Base-by-base conservation (phyloP, 768 basidiomycete genomes). In the Albatrellus ellisii region DNA sequence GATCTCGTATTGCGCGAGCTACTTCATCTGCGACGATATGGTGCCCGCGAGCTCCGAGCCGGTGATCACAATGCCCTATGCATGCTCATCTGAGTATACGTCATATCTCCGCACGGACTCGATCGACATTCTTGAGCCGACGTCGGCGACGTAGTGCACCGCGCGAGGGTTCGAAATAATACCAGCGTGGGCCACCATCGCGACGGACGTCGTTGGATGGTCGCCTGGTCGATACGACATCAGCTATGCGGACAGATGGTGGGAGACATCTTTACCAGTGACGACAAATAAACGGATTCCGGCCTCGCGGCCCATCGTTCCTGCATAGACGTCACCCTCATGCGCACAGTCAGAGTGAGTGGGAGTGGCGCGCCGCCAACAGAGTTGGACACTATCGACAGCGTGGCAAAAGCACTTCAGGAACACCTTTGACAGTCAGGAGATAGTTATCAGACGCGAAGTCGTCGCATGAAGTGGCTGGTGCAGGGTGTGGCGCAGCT, bases 271-370 rank as follows among this genome's bases (percentile, higher is more conserved):
- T 49, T n/a, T 43, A 60, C 70, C 70, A 8, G 72, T 73, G 42
- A 80, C 73, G 63, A 81, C 74, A 50, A 71, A 69, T 52, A 79
- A 73, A 9, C 77, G 65, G 36, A 79, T 72, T 4, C 75, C 75
- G 6, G 77, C 78, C 11, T 66, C 52, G 20, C 73, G 66, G 46
- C 72, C 65, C 68, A 73, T 15, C 56, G 53, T 42, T 71, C 71
- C 50, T 72, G 71, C 3, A 62, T 49, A 0, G 56, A 54, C 4
- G 55, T 46, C 18, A 70, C 58, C 3, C 53, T 46, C 4, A 56
- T 52, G 26, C 59, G 57, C 5, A 54, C 54, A 8, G 45, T 42
- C 3, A 44, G 25, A 8, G 57, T 49, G 18, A 78, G 56, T 0
- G 58, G 58, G 8, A 65, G 41, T 0, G 53, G 36, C 7, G 56